phyloP scores from a whole-genome alignment of 2,329 filamentous ascomycete genomes.

The Scedosporium aurantiacum region DNA sequence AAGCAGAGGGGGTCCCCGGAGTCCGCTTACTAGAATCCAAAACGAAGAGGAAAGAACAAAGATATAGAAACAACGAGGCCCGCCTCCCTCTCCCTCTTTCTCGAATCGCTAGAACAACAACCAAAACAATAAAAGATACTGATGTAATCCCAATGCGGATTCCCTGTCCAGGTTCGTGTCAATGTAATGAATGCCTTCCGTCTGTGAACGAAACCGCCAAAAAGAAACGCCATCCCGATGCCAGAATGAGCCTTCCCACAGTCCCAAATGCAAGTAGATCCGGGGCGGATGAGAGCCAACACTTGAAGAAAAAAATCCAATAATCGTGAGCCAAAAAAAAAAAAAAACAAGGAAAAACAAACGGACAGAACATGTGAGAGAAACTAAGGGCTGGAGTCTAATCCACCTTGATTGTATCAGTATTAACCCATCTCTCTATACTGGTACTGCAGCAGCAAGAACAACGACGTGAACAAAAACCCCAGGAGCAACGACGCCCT shows the following conservation, averaged over 20 bases:
- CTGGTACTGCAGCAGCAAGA: not conserved
- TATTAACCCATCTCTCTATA: not conserved
- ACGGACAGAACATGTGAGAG: no score
- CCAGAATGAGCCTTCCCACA: not conserved
- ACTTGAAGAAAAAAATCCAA: not conserved
- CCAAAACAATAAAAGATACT: no score
- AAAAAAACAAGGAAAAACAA: not conserved
- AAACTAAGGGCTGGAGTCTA: not conserved
- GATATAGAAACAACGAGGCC: not conserved
- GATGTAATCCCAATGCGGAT: no score
- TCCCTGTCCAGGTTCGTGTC: no score
- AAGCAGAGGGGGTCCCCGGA: no score
- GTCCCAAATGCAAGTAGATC: no score
- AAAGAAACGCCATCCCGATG: not conserved
- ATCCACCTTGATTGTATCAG: no score
- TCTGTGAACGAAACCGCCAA: no score
- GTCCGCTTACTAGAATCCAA: no score
- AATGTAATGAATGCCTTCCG: no score
- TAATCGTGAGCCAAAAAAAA: not conserved
- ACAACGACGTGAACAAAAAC: not conserved
- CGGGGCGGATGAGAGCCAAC: not conserved
- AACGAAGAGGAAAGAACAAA: conserved; percentile 4
- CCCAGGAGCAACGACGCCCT: not conserved
- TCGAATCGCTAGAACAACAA: no score
- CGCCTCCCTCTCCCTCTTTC: no score